Evolutionary conservation across 345 rosid species (phyloP), one percentile per base, ranked within the genome.

Genomic region (Garcia nutans): DNA sequence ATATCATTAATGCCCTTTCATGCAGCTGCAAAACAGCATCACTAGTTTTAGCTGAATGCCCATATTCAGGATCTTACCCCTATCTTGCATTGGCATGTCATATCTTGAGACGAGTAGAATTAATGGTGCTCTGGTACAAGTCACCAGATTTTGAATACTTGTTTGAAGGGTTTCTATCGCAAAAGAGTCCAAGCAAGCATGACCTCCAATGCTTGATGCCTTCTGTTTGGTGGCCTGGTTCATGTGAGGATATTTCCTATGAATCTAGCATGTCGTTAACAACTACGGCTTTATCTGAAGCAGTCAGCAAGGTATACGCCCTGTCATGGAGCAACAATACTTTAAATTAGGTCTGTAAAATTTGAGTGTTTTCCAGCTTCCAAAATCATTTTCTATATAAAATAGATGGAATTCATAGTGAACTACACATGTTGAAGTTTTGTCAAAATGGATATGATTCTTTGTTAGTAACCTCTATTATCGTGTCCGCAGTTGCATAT

Each of bases 151-250:
- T 92, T 75, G 93, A 92, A 78, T 75, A 81, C 74, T 73, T 93
- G 79, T 91, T 93, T 65, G 99, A 93, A 88, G 89, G 97, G 70
- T 89, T 96, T 87, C 85, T 96, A 75, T 89, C 97, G 11, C 87
- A 82, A 61, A 88, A 89, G 85, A 88, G 78, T 78, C 89, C 93
- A 74, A 96, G 87, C 79, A 90, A 84, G 78, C 94, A 88, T 85
- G 99, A 96, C 77, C 91, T 96, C 68, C 97, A 91, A 78, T 83
- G 85, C 76, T 78, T 96, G 79, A 85, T 96, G 86, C 97, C 97
- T 76, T 89, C 91, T 84, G 96, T 93, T 82, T 96, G 98, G 98
- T 96, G 99, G 99, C 93, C 98, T 86, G 93, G 99, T 68, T 91
- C 97, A 71, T 87, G 82, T 78, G 99, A 96, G 82, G 97, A 90